Evolutionary conservation across 495 filamentous ascomycete genomes (phyloP), one percentile per base, ranked within the genome.

Genomic region (Podospora australis): DNA sequence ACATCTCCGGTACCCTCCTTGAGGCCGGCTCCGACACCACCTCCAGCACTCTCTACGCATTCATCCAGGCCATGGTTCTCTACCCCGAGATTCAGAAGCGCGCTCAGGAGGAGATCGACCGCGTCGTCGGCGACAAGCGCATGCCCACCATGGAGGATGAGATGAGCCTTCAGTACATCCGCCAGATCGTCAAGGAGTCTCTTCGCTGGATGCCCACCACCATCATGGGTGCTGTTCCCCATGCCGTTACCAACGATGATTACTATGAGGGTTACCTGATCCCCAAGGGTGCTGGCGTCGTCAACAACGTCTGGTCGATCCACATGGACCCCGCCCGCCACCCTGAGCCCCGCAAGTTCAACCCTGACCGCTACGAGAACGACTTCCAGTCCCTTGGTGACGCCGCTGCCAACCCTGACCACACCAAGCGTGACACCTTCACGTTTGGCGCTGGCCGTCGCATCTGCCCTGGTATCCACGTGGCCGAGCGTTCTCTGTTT

Each of bases 131-230:
- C 19, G 30, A 62, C 13, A 67, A 70, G 36, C 66, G 79, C 2
- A 57, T 72, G 14, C 79, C 79, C 3, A 69, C 56, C 47, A 73
- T 78, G 62, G 64, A 66, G 6, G 79, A 83, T 57, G 62, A 74
- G 53, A 40, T 36, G 11, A 53, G 69, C 36, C 65, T 83, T 4
- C 79, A 74, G 6, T 82, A 81, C 57, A 67, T 74, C 41, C 57
- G 54, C 39, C 66, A 59, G 6, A 66, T 74, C 29, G 65, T 77
- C 46, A 81, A 79, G 57, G 81, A 84, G 53, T 68, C 68, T 3
- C 67, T 83, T 19, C 70, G 80, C 45, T 83, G 78, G 78, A 67
- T 77, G 48, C 80, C 80, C 16, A 71, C 77, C 45, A 72, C 75
- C 11, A 70, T 76, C 17, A 59, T 77, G 49, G 78, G 79, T 35